Evolutionary conservation across 192 early-diverging fungal genomes (phyloP), one percentile per base, ranked within the genome.

Genomic region (Coemansia sp.): DNA sequence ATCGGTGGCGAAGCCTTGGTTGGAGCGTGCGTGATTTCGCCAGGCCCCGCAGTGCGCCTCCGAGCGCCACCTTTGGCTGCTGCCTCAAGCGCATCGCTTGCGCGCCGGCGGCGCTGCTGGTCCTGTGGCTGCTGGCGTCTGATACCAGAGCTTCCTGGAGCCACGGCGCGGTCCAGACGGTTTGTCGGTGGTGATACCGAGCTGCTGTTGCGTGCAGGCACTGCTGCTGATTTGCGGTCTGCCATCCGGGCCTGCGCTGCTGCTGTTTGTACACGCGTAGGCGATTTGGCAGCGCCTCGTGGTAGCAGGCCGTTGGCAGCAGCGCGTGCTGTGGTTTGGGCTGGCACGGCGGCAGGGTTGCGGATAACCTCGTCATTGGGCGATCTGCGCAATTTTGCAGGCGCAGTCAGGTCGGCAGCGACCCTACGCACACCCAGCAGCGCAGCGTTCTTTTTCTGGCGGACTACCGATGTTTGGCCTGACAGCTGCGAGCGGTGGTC

Each of bases 161-260:
- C 60, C 11, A 22, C 27, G 19, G 45, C 11, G 12, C 58, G 15
- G 22, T 60, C 58, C 19, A 43, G 15, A 1, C 58, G 43, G 24
- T 19, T 29, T 10, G 48, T n/a, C 19, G 60, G 60, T 17, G 60
- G 60, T 29, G 60, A 62, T 17, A 21, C 25, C 8, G 60, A 62
- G 43, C 17, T 61, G 60, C 60, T 35, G 56, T 29, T 21, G 56
- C 32, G 37, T 15, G 41, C 41, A 15, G 41, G 41, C 32, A 5
- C 55, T 15, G 55, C 27, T 3, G 56, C 38, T 10, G 17, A 25
- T 21, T 35, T 37, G n/a, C 37, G 56, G 56, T 53, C 50, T 32
- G 60, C 21, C 32, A 22, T 12, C 8, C 47, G 48, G 22, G 29
- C 49, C 14, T 35, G 48, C 15, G 27, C 15, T 3, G 15, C 47